Conservation (phyloP, 2,329 filamentous ascomycete genomes). For the Xylariomycetidae sp. region DNA sequence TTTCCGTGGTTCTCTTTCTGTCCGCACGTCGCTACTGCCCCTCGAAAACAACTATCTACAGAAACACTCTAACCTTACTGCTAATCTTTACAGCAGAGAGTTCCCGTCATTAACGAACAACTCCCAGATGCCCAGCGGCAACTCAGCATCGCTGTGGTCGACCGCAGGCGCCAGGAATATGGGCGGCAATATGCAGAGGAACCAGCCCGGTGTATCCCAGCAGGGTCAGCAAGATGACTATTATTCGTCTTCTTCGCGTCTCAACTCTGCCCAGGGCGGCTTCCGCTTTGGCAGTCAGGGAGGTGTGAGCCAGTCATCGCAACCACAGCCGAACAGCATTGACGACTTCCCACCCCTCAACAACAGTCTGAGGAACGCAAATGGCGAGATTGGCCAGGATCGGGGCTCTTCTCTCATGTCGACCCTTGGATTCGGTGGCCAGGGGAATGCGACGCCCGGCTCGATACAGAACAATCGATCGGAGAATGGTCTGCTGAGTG, state of each 20-base stretch:
- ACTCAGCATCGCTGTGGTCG: slow-evolving; percentile 50
- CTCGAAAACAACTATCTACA: too few species aligned
- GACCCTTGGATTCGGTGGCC: slow-evolving; percentile 47
- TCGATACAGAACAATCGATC: slow-evolving; percentile 36
- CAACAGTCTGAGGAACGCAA: slow-evolving; percentile 38
- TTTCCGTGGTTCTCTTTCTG: background rate
- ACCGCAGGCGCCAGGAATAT: slow-evolving; percentile 42
- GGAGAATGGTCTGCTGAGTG: slow-evolving; percentile 58
- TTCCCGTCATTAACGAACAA: slow-evolving; percentile 62
- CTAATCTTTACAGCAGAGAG: slow-evolving; percentile 41
- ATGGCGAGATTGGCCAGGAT: slow-evolving; percentile 53
- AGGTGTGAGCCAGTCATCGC: slow-evolving; percentile 35
- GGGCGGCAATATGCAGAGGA: slow-evolving; percentile 43
- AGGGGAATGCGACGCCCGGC: slow-evolving; percentile 32
- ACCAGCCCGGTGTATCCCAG: slow-evolving; percentile 45
- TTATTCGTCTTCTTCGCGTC: slow-evolving; percentile 32
- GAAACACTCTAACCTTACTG: slow-evolving; percentile 9
- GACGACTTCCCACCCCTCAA: slow-evolving; percentile 61
- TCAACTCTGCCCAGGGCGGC: slow-evolving; percentile 37
- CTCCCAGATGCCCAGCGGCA: slow-evolving; percentile 44
- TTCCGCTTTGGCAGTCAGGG: slow-evolving; percentile 50
- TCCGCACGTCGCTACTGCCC: too few species aligned
- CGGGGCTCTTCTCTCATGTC: slow-evolving; percentile 46
- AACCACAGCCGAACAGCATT: slow-evolving; percentile 40
- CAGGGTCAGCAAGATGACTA: slow-evolving; percentile 43